phyloP scores from a whole-genome alignment of 306 rosid species.

The Rosa rugosa region DNA sequence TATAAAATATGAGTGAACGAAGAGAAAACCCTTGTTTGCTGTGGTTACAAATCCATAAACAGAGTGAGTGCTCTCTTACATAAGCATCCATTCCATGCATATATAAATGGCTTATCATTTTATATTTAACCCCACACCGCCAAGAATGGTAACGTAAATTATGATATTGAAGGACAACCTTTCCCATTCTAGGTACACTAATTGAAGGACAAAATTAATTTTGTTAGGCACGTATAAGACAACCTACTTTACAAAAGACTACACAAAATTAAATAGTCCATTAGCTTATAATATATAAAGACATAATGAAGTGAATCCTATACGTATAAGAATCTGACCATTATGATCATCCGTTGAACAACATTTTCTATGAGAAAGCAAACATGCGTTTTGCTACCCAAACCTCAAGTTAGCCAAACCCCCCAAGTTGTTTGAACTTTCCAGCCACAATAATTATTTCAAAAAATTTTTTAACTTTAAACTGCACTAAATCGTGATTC shows the following conservation, averaged over 20 bases:
- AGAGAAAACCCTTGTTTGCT: background rate
- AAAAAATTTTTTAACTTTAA: background rate
- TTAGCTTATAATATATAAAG: background rate
- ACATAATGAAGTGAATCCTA: background rate
- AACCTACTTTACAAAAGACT: conserved; percentile 13
- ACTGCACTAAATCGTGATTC: background rate
- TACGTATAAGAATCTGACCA: background rate
- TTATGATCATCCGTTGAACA: background rate
- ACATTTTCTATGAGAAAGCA: background rate
- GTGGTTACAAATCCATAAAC: background rate
- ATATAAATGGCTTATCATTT: conserved; percentile 4
- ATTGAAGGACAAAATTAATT: background rate
- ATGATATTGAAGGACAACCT: background rate
- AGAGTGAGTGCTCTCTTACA: conserved; percentile 38
- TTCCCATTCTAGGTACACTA: background rate
- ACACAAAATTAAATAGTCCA: conserved; percentile 12
- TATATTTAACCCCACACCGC: conserved; percentile 5
- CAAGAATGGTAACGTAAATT: conserved; percentile 4
- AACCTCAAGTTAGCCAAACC: background rate
- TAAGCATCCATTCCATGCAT: conserved; percentile 57
- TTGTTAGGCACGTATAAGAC: conserved; percentile 17
- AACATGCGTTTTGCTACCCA: background rate
- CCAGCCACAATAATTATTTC: background rate
- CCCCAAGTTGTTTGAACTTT: background rate
- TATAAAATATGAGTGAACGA: background rate